A percentile compares a stretch with the other conserved stretches of the same genome.
phyloP scores from a whole-genome alignment of 1,139 yeast species.

The Nadsonia commutata region DNA sequence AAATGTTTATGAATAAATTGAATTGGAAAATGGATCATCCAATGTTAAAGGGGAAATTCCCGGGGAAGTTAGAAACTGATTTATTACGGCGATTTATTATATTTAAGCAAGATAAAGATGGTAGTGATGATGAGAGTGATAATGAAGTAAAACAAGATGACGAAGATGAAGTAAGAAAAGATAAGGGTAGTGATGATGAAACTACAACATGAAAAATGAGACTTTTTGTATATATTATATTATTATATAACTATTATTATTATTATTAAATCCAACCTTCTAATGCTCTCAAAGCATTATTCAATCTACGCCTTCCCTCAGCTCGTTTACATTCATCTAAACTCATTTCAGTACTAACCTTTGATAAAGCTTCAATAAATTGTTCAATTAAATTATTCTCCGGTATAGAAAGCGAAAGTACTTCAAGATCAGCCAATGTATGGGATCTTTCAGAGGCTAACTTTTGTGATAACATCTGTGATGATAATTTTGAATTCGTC shows the following conservation, averaged over 20 bases:
- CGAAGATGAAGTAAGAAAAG: background rate
- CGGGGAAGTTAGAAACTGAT: background rate
- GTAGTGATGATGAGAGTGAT: background rate
- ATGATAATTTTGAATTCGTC: too few relatives aligned
- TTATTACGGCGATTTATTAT: background rate
- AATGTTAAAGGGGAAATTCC: background rate
- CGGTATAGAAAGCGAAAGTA: conserved; percentile 55
- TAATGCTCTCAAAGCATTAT: conserved; percentile 65
- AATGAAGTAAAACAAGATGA: background rate
- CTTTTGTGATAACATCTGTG: too few relatives aligned
- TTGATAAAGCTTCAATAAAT: conserved; percentile 68
- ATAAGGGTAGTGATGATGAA: conserved; percentile 1
- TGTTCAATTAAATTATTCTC: conserved; percentile 73
- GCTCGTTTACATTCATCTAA: conserved; percentile 65
- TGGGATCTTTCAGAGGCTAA: too few relatives aligned
- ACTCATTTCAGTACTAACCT: conserved; percentile 81
- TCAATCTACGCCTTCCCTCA: conserved; percentile 66
- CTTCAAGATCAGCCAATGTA: too few relatives aligned
- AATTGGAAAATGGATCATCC: conserved; percentile 56
- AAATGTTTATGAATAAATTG: conserved; percentile 42
- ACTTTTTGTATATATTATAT: background rate
- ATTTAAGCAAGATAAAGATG: background rate
- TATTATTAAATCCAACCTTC: conserved; percentile 50
- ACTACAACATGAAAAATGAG: background rate
- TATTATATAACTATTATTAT: background rate